Percentiles rank a stretch among this genome's conserved stretches.
Conservation (phyloP, 441 rosid species). For the Gossypium trilobum region DNA sequence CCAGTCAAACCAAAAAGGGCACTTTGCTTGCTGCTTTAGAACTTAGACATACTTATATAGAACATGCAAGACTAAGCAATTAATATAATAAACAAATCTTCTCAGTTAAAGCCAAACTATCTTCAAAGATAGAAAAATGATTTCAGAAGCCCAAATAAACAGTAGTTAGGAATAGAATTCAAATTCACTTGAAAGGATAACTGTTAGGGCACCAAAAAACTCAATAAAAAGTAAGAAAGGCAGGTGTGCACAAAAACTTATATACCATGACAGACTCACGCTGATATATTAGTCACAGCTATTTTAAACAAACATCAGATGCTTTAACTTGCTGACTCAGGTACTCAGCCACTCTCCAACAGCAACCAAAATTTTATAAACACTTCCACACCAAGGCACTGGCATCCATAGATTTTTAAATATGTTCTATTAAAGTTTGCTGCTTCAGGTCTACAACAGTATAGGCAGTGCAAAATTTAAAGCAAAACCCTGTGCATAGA, state of each 20-base stretch:
- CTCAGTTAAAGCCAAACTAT: background rate
- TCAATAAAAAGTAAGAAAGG: background rate
- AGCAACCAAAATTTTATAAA: background rate
- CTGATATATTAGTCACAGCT: background rate
- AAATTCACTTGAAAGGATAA: background rate
- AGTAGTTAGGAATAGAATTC: background rate
- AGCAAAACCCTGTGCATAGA: background rate
- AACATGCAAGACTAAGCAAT: background rate
- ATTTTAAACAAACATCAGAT: background rate
- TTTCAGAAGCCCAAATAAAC: background rate
- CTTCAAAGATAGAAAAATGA: background rate
- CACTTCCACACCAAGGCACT: background rate
- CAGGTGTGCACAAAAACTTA: background rate
- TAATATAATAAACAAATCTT: constrained; percentile 2
- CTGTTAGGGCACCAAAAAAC: background rate
- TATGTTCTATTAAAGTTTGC: background rate
- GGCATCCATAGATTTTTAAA: background rate
- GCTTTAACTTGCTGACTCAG: background rate
- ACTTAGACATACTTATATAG: background rate
- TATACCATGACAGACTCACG: background rate
- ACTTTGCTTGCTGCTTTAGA: background rate
- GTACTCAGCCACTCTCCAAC: background rate
- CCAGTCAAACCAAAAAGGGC: background rate
- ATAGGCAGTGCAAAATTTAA: background rate
- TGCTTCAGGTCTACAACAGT: background rate